Evolutionary conservation across 768 basidiomycete species (phyloP).

Genomic region (Tulasnella calospora): DNA sequence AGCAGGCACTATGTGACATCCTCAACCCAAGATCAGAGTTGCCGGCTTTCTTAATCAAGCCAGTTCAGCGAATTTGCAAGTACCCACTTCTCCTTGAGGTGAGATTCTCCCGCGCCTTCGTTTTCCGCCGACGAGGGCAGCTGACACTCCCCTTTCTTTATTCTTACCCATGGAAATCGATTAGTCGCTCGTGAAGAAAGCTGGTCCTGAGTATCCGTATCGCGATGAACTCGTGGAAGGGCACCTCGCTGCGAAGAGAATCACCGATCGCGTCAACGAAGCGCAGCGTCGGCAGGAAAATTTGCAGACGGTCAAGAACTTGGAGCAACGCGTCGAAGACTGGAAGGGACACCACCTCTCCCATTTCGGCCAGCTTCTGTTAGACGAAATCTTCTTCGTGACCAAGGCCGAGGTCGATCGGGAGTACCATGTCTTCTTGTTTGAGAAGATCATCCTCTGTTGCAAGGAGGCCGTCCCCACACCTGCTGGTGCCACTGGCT

Average conservation of each 20-base stretch:
- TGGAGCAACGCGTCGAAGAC: constrained; percentile 84
- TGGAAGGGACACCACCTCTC: constrained; percentile 98
- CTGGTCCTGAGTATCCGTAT: constrained; percentile 57
- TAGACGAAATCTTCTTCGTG: constrained; percentile 93
- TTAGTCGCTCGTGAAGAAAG: constrained; percentile 70
- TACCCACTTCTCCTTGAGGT: constrained; percentile 93
- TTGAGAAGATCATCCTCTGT: constrained; percentile 97
- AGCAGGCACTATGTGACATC: constrained; percentile 70
- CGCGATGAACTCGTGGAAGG: constrained; percentile 80
- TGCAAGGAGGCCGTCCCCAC: constrained; percentile 82
- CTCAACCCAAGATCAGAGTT: constrained; percentile 90
- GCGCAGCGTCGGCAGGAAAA: constrained; percentile 90
- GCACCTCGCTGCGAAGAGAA: constrained; percentile 80
- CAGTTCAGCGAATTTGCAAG: constrained; percentile 97
- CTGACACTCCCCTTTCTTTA: neutral
- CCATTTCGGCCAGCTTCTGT: constrained; percentile 88
- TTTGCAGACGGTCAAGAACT: constrained; percentile 78
- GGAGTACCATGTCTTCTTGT: constrained; percentile 97
- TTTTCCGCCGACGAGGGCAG: neutral
- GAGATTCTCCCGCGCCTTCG: constrained; percentile 35
- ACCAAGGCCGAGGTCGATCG: constrained; percentile 94
- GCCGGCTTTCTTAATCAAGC: constrained; percentile 96
- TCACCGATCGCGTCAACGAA: constrained; percentile 94
- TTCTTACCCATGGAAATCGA: constrained; percentile 3
- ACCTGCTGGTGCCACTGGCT: constrained; percentile 37